Base-by-base conservation (phyloP, 1,284 basidiomycete genomes). In the Irpex lacteus region DNA sequence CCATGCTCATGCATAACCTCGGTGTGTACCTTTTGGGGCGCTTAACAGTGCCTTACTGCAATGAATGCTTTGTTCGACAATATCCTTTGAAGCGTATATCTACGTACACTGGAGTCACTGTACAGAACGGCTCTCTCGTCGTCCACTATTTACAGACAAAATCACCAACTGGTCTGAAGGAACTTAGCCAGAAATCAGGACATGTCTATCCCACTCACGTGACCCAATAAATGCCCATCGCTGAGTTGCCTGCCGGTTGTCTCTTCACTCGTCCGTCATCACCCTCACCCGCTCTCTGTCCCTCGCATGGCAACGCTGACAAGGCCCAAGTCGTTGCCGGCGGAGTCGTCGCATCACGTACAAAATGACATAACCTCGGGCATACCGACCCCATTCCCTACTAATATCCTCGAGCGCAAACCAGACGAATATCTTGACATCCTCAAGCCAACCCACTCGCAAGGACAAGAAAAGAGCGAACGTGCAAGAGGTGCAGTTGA, bases 361-460 rank as follows among this genome's bases (percentile, higher is more conserved):
- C 55, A 21, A 9, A 64, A 65, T 49, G 66, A 65, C 6, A 60
- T 72, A 15, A 67, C 65, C 37, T 62, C 69, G 8, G 68, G 70
- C 65, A 70, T 80, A 7, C 79, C 78, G 15, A 66, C 71, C 3
- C 79, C 79, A 0, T 80, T 80, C 54, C 79, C 78, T 5, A 66
- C 63, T 38, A 53, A 44, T 15, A 15, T 38, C 21, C 66, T 49
- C 47, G 70, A 68, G 60, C 66, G 68, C 44, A 70, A 73, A 56
- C 70, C 71, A 40, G 69, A 71, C 19, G 71, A 72, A 18, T 15
- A 71, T 44, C 68, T 74, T 18, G 71, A 73, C 47, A 68, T 70
- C 37, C 70, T 75, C n/a, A 75, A 68, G 0, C 54, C 37, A 0
- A 73, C 76, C 50, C 68, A 66, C 2, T 67, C 75, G 47, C 70